phyloP scores from a whole-genome alignment of 805 yeast genomes.

The Nematodospora valgi region DNA sequence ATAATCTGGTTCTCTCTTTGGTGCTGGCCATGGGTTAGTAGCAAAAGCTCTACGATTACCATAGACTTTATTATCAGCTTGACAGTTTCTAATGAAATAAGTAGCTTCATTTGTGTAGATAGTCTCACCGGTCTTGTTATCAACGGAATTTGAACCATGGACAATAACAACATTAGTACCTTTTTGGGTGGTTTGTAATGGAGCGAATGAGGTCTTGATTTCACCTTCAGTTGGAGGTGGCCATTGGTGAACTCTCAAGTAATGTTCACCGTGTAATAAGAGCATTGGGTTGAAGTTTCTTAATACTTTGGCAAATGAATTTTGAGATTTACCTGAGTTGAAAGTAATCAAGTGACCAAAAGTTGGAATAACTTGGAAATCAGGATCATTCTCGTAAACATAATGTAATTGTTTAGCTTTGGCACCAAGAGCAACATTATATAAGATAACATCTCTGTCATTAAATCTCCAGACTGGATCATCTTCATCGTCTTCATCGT shows the following conservation, averaged over 20 bases:
- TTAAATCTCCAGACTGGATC: conserved; percentile 54
- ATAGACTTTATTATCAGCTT: conserved; percentile 48
- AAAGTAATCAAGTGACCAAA: conserved; percentile 88
- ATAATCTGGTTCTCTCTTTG: conserved; percentile 64
- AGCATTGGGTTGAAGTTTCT: conserved; percentile 86
- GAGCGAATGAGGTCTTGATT: conserved; percentile 57
- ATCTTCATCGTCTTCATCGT: conserved; percentile 26
- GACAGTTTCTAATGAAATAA: conserved; percentile 75
- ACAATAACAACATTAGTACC: conserved; percentile 80
- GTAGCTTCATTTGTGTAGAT: conserved; percentile 81
- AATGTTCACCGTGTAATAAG: conserved; percentile 94
- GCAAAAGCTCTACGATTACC: conserved; percentile 58
- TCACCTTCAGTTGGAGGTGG: conserved; percentile 75
- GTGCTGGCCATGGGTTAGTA: conserved; percentile 58
- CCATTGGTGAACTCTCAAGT: conserved; percentile 67
- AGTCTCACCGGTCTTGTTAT: conserved; percentile 62
- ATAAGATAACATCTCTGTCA: conserved; percentile 71
- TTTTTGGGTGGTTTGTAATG: conserved; percentile 78
- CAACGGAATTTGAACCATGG: conserved; percentile 68
- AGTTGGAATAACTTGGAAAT: conserved; percentile 84
- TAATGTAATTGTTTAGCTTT: conserved; percentile 71
- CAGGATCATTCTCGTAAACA: conserved; percentile 68
- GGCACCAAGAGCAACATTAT: conserved; percentile 90
- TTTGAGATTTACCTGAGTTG: conserved; percentile 54
- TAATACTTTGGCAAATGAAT: conserved; percentile 58